phyloP scores from a whole-genome alignment of 1,139 yeast species.

The Hemisphaericaspora xylanilytica region DNA sequence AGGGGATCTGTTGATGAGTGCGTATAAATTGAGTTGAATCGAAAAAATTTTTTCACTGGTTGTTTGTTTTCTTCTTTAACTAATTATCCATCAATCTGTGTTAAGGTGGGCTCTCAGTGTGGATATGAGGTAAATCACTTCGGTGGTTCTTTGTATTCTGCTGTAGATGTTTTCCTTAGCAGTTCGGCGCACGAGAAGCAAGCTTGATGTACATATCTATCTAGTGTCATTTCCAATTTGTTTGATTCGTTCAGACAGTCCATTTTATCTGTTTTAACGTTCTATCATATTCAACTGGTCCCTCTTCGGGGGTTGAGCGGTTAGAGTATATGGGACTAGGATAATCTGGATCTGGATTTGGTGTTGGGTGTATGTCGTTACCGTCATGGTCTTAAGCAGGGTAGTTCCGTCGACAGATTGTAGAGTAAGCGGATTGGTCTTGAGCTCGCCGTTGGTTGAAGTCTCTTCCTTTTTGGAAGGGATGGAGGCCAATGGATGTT shows the following conservation, averaged over 20 bases:
- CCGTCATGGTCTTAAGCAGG: conserved; percentile 55
- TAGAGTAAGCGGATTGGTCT: conserved; percentile 58
- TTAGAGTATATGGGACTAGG: conserved; percentile 20
- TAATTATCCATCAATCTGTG: conserved; percentile 49
- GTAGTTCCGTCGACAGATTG: conserved; percentile 89
- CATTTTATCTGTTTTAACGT: conserved; percentile 27
- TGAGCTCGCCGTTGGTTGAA: conserved; percentile 54
- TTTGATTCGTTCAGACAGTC: conserved; percentile 15
- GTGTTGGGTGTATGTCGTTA: conserved; percentile 11
- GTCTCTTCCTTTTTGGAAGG: not conserved
- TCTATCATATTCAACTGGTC: conserved; percentile 35
- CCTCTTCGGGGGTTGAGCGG: conserved; percentile 58
- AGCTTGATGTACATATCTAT: conserved; percentile 30
- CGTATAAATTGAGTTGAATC: conserved; percentile 2
- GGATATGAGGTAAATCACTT: conserved; percentile 15
- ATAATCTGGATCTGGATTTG: conserved; percentile 20
- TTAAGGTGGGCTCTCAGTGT: conserved; percentile 42
- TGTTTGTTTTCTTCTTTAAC: conserved; percentile 14
- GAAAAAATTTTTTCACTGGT: conserved; percentile 10
- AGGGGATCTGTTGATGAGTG: not conserved
- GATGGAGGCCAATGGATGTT: conserved; percentile 32
- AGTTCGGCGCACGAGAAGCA: conserved; percentile 73
- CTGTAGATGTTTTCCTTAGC: conserved; percentile 47
- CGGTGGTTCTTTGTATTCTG: conserved; percentile 28
- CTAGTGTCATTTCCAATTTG: conserved; percentile 16